phyloP scores from a whole-genome alignment of 225 moss, liverwort and hornwort genomes.

The Pleurozium schreberi region DNA sequence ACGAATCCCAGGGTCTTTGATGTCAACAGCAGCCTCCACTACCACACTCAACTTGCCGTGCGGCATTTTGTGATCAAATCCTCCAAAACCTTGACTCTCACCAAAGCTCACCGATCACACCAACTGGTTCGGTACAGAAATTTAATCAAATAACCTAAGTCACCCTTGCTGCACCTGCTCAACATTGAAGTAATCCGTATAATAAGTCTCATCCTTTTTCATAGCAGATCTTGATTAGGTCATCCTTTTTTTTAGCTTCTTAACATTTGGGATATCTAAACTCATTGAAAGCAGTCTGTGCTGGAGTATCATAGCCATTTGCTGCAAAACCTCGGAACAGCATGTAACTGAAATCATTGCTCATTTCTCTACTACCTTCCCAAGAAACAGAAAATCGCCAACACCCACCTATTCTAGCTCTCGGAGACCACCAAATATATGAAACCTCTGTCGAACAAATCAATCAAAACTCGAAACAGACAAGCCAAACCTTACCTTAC shows the following conservation, averaged over 20 bases:
- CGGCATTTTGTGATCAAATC: background rate
- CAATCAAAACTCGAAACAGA: background rate
- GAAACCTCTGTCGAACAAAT: background rate
- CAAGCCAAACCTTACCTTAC: background rate
- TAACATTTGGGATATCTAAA: background rate
- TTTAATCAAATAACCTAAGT: background rate
- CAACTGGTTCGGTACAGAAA: background rate
- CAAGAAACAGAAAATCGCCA: background rate
- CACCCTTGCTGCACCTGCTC: background rate
- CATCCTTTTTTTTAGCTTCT: background rate
- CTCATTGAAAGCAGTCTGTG: background rate
- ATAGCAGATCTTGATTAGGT: background rate
- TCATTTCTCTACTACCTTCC: background rate
- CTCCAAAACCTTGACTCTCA: background rate
- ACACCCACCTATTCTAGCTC: background rate
- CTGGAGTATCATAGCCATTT: background rate
- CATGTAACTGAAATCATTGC: background rate
- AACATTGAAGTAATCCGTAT: background rate
- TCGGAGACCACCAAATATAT: background rate
- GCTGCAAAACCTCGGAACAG: background rate
- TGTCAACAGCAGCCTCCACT: background rate
- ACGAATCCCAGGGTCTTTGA: background rate
- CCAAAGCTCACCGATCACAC: background rate
- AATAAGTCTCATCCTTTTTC: background rate
- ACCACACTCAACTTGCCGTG: slow-evolving; percentile 9